Evolutionary conservation across 257 asterid species (phyloP).

Genomic region (Dorcoceras hygrometricum): DNA sequence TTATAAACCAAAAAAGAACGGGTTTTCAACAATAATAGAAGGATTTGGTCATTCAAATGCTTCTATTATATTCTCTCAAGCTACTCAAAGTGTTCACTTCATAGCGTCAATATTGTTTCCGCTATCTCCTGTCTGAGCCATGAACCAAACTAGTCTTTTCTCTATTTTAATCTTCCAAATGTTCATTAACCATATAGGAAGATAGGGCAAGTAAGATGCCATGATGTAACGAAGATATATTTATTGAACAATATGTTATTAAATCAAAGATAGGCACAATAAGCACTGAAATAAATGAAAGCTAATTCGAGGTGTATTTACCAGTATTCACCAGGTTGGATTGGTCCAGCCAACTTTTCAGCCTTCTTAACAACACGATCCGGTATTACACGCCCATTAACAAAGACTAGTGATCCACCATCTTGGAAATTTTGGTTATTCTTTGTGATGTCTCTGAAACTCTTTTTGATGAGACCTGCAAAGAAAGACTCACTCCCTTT

Average conservation of each 20-base stretch:
- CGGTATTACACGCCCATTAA: constrained; percentile 68
- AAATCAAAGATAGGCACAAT: not conserved
- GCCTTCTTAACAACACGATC: constrained; percentile 81
- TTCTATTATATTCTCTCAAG: constrained; percentile 4
- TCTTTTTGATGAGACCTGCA: constrained; percentile 52
- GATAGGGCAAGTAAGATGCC: not conserved
- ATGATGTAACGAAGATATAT: not conserved
- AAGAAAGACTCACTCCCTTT: constrained; percentile 78
- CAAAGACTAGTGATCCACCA: constrained; percentile 49
- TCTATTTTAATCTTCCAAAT: not conserved
- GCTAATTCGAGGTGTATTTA: constrained; percentile 31
- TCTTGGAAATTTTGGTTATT: constrained; percentile 47
- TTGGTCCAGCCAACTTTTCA: constrained; percentile 80
- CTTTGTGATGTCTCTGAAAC: constrained; percentile 64
- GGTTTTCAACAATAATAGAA: not conserved
- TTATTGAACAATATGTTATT: not conserved
- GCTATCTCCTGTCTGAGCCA: not conserved
- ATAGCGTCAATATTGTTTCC: constrained; percentile 10
- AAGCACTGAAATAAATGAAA: constrained; percentile 19
- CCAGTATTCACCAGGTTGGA: constrained; percentile 94
- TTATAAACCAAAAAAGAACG: not conserved
- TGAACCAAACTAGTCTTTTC: not conserved
- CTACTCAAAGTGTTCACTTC: constrained; percentile 12
- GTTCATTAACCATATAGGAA: constrained; percentile 1
- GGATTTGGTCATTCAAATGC: constrained; percentile 4